Base-by-base conservation (phyloP, 2,329 filamentous ascomycete genomes). In the Metarhizium rileyi region DNA sequence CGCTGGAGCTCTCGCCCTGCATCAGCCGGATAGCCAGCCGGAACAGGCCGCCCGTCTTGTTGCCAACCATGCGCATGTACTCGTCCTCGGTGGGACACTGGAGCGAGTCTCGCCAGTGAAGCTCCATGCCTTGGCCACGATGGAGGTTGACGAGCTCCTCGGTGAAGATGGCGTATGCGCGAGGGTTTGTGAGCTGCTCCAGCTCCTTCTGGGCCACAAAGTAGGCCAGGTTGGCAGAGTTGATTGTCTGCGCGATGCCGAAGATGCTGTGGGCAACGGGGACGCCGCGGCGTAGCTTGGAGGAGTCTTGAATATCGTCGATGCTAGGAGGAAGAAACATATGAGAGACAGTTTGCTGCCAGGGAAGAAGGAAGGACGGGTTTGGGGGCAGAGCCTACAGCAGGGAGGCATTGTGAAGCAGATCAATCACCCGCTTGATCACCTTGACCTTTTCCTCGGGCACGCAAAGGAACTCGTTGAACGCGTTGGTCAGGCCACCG, bases 31-130 rank as follows among this genome's bases (percentile, higher is more conserved):
- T 81, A 20, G 84, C 85, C 3, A 91, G 68, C 25, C 87, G 75
- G 70, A 91, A 90, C 1, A 93, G 73, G 0, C 87, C 87, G 38
- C 87, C 87, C 0, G 87, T 91, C 68, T 91, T 91, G 69, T 90
- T 88, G 55, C 78, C 78, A 16, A 91, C 86, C 87, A 91, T 90
- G 63, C 90, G 83, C 18, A 90, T 75, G 66, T 91, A 91, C 66
- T 90, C 86, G 56, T 87, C 84, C 66, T 90, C 86, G 45, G 77
- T 84, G 5, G 87, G 87, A 65, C 85, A 90, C 22, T 81, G 87
- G 50, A 90, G 70, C 20, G 81, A 86, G 67, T 90, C 86, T 50
- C 86, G 76, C 87, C 87, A 93, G 69, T 85, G 90, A 30, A 93
- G 74, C 60, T 93, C 87, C 84, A 90, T 88, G 52, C 87, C 86